Evolutionary conservation across 352 stramenopile species (phyloP).

Genomic region (Globisporangium sylvaticum): DNA sequence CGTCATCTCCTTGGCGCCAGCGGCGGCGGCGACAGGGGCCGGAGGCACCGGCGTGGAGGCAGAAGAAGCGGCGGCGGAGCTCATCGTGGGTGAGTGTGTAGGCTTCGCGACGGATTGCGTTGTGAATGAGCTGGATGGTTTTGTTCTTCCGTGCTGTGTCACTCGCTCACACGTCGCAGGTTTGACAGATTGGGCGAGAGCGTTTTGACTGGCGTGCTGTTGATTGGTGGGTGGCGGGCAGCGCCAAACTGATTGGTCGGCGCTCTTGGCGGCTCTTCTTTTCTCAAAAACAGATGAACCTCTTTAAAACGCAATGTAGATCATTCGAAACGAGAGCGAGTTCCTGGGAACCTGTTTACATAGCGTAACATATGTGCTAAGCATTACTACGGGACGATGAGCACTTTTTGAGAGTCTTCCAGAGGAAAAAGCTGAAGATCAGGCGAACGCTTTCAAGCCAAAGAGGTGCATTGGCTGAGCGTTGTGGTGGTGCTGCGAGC

Average conservation of each 20-base stretch:
- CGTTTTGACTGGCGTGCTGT: constrained; percentile 3
- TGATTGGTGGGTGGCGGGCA: constrained; percentile 4
- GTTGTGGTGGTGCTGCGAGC: background rate
- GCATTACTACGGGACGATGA: background rate
- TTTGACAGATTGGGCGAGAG: background rate
- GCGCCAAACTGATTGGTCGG: constrained; percentile 3
- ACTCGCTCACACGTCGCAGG: constrained; percentile 13
- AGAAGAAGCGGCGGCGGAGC: constrained; percentile 13
- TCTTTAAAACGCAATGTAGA: background rate
- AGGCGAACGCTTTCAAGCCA: background rate
- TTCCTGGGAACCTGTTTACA: background rate
- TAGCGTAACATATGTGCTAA: background rate
- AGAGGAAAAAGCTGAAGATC: background rate
- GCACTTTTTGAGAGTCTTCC: background rate
- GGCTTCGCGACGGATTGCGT: constrained; percentile 8
- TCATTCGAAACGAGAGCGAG: background rate
- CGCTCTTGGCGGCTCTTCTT: background rate
- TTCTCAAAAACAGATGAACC: background rate
- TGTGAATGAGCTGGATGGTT: background rate
- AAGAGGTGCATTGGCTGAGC: background rate
- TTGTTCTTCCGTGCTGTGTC: background rate
- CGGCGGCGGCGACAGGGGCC: constrained; percentile 19
- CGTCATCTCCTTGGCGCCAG: constrained; percentile 52
- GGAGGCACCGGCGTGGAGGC: constrained; percentile 11
- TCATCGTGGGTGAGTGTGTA: constrained; percentile 23